Evolutionary conservation across 768 basidiomycete species (phyloP).

Genomic region (Coprinellus aureogranulatus): DNA sequence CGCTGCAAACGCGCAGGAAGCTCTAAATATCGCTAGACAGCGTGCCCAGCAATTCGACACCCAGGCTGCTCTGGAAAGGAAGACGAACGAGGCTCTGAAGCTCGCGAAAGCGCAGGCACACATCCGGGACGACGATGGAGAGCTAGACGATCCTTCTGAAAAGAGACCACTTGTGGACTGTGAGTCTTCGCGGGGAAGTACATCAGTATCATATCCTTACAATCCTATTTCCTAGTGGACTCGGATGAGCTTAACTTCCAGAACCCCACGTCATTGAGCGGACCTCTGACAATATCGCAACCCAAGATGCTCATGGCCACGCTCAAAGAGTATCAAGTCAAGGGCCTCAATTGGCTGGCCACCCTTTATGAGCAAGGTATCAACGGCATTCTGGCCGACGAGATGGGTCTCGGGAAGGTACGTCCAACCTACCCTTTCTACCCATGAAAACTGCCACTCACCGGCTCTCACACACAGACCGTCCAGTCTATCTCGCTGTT

Average conservation of each 20-base stretch:
- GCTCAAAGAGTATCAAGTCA: constrained; percentile 96
- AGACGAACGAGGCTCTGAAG: constrained; percentile 73
- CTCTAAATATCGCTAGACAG: constrained; percentile 72
- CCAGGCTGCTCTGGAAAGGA: constrained; percentile 76
- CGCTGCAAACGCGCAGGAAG: constrained; percentile 84
- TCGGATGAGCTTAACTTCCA: constrained; percentile 99
- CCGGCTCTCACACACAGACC: constrained; percentile 50
- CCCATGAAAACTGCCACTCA: constrained; percentile 1
- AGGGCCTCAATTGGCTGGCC: constrained; percentile 96
- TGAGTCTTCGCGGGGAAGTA: constrained; percentile 37
- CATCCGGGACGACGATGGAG: constrained; percentile 45
- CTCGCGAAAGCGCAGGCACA: constrained; percentile 57
- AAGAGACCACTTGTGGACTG: constrained; percentile 65
- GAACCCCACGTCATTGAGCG: constrained; percentile 89
- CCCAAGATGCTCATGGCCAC: constrained; percentile 96
- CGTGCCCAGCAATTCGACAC: constrained; percentile 84
- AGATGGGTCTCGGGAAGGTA: constrained; percentile 95
- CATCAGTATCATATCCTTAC: constrained; percentile 1
- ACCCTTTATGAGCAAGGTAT: constrained; percentile 98
- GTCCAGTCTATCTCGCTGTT: constrained; percentile 97
- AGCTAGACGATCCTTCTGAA: constrained; percentile 23
- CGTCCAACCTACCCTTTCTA: constrained; percentile 9
- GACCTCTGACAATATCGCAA: constrained; percentile 81
- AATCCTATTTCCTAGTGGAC: constrained; percentile 56
- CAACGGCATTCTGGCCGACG: constrained; percentile 98